Evolutionary conservation across 2,329 filamentous ascomycete species (phyloP).

Genomic region (Aspergillus fructus): DNA sequence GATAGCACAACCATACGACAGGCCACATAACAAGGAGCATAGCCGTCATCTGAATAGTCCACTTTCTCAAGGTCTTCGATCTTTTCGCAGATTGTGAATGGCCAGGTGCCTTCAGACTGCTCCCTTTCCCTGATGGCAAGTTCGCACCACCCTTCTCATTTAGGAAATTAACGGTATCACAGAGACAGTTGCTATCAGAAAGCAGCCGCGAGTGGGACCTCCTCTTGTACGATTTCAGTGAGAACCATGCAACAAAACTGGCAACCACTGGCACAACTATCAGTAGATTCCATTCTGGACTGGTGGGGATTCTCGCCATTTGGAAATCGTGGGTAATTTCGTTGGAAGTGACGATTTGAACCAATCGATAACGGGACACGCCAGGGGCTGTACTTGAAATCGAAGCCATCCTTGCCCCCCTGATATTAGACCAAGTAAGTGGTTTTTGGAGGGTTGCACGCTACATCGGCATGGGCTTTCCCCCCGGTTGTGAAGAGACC

Average conservation of each 20-base stretch:
- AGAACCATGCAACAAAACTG: neutral
- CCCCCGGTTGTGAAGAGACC: no score
- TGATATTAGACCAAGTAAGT: neutral
- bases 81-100: neutral
- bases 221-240: neutral
- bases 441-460: no score
- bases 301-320: neutral
- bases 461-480: no score
- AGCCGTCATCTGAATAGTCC: neutral
- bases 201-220: neutral
- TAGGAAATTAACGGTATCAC: neutral
- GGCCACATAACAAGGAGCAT: constrained; percentile 1
- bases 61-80: neutral
- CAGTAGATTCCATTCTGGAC: neutral
- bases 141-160: neutral
- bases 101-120: neutral
- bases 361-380: neutral
- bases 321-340: no score
- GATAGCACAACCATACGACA: constrained; percentile 4
- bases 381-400: neutral
- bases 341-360: neutral
- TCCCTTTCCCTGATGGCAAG: neutral
- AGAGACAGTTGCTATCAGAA: neutral
- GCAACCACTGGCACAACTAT: neutral
- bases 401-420: neutral